Base-by-base conservation (phyloP, 345 rosid genomes). In the Kandelia obovata region DNA sequence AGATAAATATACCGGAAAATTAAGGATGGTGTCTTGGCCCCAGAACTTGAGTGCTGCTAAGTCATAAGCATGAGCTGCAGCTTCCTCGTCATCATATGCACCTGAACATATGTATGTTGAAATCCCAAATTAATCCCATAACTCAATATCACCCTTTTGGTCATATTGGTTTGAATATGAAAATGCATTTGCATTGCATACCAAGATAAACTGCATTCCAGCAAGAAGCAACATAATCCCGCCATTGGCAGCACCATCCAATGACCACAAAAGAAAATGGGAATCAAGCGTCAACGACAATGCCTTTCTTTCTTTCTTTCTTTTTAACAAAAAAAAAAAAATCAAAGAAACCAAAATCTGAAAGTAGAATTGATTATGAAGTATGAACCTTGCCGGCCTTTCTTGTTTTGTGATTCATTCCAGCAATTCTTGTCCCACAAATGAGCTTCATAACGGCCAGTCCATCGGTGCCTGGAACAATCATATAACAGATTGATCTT, bases 21-120 rank as follows among this genome's bases (percentile, higher is more conserved):
- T 95, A 65, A 95, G 96, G 69, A 86, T 85, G 35, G 97, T 88
- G 17, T 89, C 91, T 13, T 57, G 89, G 61, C 97, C 97, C 97
- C 99, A 95, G 34, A 88, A 95, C 74, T 89, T 95, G 71, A 95
- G 76, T 77, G 99, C 99, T 7, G 99, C 97, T 78, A 95, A 81
- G 84, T 95, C 99, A 76, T 92, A 89, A 15, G 97, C 93, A 81
- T 82, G 99, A 73, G 97, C 99, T 0, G 96, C 99, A 11, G 96
- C 89, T 77, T 77, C 92, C 82, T 95, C 97, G 61, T 92, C 85
- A 55, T 95, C 92, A 67, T 95, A 92, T 37, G 97, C 97, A 20
- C 99, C 99, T 91, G 34, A 25, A 0, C 0, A 58, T 21, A 1
- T 46, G 34, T 61, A 34, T 6, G 2, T 28, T 17, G 7, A 20